Conservation (phyloP, 2,329 filamentous ascomycete species). For the Aspergillus sp. region DNA sequence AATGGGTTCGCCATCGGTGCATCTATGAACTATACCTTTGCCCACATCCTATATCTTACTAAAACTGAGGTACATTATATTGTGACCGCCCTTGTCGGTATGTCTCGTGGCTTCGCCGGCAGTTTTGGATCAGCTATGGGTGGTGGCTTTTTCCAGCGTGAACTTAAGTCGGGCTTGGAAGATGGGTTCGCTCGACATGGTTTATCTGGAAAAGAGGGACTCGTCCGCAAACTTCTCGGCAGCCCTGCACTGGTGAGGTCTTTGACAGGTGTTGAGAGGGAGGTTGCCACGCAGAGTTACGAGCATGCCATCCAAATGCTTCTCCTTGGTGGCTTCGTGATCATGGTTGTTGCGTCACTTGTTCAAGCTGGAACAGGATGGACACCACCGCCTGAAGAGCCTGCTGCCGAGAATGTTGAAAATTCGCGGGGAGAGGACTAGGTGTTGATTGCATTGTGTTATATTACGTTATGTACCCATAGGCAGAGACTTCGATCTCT, state of each 20-base stretch:
- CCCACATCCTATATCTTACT: slow-evolving; percentile 74
- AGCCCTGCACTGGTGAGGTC: slow-evolving; percentile 56
- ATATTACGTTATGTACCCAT: not conserved
- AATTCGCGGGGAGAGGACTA: not conserved
- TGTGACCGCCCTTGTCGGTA: slow-evolving; percentile 71
- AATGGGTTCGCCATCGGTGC: slow-evolving; percentile 75
- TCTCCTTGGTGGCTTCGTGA: slow-evolving; percentile 52
- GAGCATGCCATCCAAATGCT: slow-evolving; percentile 53
- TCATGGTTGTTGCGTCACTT: slow-evolving; percentile 51
- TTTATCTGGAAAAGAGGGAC: slow-evolving; percentile 37
- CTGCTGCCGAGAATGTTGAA: not conserved
- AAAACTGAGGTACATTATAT: slow-evolving; percentile 68
- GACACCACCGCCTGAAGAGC: slow-evolving; percentile 26
- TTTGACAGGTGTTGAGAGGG: slow-evolving; percentile 50
- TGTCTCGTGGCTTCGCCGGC: slow-evolving; percentile 78
- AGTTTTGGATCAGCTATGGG: slow-evolving; percentile 79
- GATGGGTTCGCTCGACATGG: slow-evolving; percentile 54
- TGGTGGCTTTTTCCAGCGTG: slow-evolving; percentile 70
- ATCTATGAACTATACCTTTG: slow-evolving; percentile 75
- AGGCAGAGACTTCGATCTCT: too few species aligned
- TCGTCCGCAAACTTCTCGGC: slow-evolving; percentile 58
- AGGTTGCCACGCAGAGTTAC: slow-evolving; percentile 56
- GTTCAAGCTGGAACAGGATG: slow-evolving; percentile 62
- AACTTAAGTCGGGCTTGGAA: slow-evolving; percentile 57
- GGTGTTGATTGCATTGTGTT: not conserved